A percentile compares a stretch with the other conserved stretches of the same genome.
These are phyloP conservation scores for Camelina sativa DNA, from an alignment of 345 rosid genomes.

Conservation along the genomic window DNA sequence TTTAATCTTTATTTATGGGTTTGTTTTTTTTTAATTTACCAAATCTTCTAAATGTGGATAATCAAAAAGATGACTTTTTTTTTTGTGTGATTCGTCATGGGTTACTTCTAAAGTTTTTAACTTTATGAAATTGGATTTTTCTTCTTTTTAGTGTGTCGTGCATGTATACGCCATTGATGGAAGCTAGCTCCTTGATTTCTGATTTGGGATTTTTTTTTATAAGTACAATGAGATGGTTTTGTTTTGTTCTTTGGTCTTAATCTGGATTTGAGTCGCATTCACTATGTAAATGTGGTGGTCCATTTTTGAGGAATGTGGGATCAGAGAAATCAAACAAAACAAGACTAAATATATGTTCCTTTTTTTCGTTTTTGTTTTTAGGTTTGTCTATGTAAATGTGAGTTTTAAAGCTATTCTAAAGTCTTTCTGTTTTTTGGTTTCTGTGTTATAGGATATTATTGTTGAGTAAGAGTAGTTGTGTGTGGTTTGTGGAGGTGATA, in stretches of 20 bases:
- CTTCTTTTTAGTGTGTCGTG: not conserved
- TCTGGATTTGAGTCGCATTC: conserved; percentile 38
- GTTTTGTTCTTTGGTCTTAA: conserved; percentile 17
- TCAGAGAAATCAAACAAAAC: conserved; percentile 3
- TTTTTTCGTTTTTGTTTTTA: not conserved
- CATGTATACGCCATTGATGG: conserved; percentile 40
- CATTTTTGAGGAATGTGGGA: conserved; percentile 34
- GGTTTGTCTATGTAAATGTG: conserved; percentile 9
- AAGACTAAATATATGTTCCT: not conserved
- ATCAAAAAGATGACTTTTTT: conserved; percentile 29
- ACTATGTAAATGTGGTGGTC: conserved; percentile 29
- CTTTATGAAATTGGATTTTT: conserved; percentile 12
- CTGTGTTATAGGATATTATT: conserved; percentile 6
- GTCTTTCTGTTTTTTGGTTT: conserved; percentile 3
- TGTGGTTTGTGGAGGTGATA: conserved; percentile 20
- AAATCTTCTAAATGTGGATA: conserved; percentile 35
- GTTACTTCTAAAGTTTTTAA: conserved; percentile 38
- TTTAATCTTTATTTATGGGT: not conserved
- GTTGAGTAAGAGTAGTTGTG: conserved; percentile 30
- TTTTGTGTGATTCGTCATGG: conserved; percentile 42
- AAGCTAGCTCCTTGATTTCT: conserved; percentile 22
- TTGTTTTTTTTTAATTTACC: not conserved
- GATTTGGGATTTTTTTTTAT: conserved; percentile 18
- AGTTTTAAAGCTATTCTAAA: not conserved
- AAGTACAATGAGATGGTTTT: not conserved